Base-by-base conservation (phyloP, 2,329 filamentous ascomycete species). In the Aspergillus carbonarius region DNA sequence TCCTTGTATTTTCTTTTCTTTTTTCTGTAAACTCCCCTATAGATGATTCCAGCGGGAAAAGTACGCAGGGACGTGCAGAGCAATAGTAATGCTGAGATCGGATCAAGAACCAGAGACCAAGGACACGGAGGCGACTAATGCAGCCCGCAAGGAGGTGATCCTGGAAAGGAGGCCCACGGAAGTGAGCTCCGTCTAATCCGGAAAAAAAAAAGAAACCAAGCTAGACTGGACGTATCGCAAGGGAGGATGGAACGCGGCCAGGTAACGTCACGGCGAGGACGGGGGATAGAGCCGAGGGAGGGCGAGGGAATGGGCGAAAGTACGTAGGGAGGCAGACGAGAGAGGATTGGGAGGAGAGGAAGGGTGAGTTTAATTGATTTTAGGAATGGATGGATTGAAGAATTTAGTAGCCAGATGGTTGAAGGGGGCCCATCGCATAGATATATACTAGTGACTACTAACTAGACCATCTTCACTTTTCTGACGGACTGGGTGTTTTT, bases 101-200 rank as follows among this genome's bases (percentile, higher is more conserved):
- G 63, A 61, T 64, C 60, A 56, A 61, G 53, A 63, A 54, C 54
- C 57, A 53, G 49, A 34, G 55, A 59, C 47, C 57, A 55, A 58
- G 56, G 51, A 58, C 53, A 52, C 46, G 55, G 65, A 69, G 64
- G 61, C 63, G 68, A 62, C 64, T 67, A 66, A 68, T 68, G 70
- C 66, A 63, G 66, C 66, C 70, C 64, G 70, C 70, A 74, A 72
- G 72, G 66, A 65, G 64, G 66, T 67, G 63, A 71, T 70, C 67
- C 65, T 69, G 66, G 66, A 71, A 64, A 53, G 65, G 66, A 70
- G 64, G 59, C 60, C 63, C 61, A 59, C 66, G 66, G 65, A 64
- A 65, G 57, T 63, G 52, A 49, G 57, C 55, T 63, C 62, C 59
- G 66, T 63, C 44, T 58, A 54, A 56, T 65, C 63, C 64, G 63